Evolutionary conservation across 2,329 filamentous ascomycete species (phyloP).

Genomic region (Trichoderma brevicompactum): DNA sequence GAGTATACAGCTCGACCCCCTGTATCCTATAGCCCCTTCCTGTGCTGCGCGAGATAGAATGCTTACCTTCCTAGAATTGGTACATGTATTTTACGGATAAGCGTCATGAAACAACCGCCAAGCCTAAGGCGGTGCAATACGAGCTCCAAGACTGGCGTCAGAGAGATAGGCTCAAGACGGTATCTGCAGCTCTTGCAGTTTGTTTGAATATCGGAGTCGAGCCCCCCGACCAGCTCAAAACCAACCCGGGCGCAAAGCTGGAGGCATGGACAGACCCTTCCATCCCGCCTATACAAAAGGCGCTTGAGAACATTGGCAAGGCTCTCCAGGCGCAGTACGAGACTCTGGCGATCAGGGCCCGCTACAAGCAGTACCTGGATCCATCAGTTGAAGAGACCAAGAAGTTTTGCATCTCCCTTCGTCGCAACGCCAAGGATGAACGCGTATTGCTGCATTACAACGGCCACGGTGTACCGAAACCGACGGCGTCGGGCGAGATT

Average conservation of each 20-base stretch:
- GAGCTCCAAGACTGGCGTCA: constrained; percentile 93
- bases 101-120: constrained; percentile 91
- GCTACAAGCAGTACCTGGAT: constrained; percentile 96
- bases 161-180: constrained; percentile 93
- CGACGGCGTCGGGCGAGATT: constrained; percentile 92
- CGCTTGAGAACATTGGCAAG: constrained; percentile 93
- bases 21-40: constrained; percentile 3
- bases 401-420: constrained; percentile 89
- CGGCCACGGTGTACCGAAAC: constrained; percentile 94
- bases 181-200: constrained; percentile 90
- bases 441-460: constrained; percentile 98
- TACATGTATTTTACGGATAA: constrained; percentile 99
- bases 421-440: constrained; percentile 93
- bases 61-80: constrained; percentile 69
- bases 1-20: background rate
- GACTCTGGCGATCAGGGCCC: constrained; percentile 89
- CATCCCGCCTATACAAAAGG: constrained; percentile 76
- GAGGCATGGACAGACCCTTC: constrained; percentile 98
- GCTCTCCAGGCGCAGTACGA: constrained; percentile 96
- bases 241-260: constrained; percentile 86
- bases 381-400: constrained; percentile 97
- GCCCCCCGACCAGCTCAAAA: constrained; percentile 95
- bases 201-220: constrained; percentile 98
- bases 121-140: constrained; percentile 70
- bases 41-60: background rate